Conservation (phyloP, 176 grass and related monocot species). For the Carex kokanica region DNA sequence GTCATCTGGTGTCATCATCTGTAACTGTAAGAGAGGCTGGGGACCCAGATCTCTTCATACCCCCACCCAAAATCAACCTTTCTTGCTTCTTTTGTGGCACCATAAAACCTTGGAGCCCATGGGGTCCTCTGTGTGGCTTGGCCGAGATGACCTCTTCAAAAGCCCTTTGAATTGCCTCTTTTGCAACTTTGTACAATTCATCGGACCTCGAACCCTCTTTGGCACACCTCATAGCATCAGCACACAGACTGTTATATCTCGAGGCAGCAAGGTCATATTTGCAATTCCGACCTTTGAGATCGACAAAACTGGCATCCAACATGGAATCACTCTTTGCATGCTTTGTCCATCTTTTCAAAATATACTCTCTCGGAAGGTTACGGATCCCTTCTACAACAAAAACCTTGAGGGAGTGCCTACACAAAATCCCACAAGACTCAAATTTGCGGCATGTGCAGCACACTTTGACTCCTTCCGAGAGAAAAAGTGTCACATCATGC, state of each 20-base stretch:
- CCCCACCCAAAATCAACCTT: conserved; percentile 39
- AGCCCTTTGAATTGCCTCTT: conserved; percentile 67
- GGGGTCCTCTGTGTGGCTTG: conserved; percentile 41
- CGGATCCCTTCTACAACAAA: conserved; percentile 73
- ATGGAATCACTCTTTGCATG: conserved; percentile 61
- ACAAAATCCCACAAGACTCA: conserved; percentile 83
- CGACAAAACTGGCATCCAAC: conserved; percentile 52
- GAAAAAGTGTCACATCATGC: conserved; percentile 55
- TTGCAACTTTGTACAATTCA: conserved; percentile 72
- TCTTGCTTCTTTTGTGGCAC: conserved; percentile 42
- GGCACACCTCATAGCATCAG: conserved; percentile 58
- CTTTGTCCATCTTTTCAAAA: conserved; percentile 92
- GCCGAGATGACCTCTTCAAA: conserved; percentile 52
- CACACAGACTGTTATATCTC: conserved; percentile 61
- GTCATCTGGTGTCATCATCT: conserved; percentile 36
- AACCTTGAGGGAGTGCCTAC: conserved; percentile 72
- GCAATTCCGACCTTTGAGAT: conserved; percentile 40
- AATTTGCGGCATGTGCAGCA: conserved; percentile 78
- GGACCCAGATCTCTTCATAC: conserved; percentile 52
- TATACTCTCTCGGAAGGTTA: conserved; percentile 59
- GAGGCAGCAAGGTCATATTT: conserved; percentile 43
- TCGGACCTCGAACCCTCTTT: conserved; percentile 68
- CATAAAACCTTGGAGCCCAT: conserved; percentile 36
- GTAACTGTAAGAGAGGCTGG: conserved; percentile 42
- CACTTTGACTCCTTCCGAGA: conserved; percentile 40